phyloP scores from a whole-genome alignment of 371 early-diverging fungal species.

The Apophysomyces elegans region DNA sequence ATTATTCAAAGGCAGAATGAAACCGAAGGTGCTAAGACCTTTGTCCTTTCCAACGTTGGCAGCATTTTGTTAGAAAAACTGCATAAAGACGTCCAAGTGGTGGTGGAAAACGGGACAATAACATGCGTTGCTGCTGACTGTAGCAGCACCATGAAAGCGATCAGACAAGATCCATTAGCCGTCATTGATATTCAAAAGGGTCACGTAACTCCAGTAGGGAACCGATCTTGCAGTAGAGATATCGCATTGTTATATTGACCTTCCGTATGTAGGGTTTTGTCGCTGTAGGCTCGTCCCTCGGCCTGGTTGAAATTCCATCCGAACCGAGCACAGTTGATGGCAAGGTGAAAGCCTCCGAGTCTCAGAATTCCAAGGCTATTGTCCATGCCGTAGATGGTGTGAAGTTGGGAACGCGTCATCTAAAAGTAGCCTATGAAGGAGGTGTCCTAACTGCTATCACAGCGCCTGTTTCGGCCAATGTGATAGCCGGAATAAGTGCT shows the following conservation, averaged over 20 bases:
- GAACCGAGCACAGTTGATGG: conserved; percentile 64
- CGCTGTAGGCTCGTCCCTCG: conserved; percentile 57
- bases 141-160: conserved; percentile 5
- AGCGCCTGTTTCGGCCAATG: conserved; percentile 45
- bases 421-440: conserved; percentile 65
- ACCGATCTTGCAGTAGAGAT: not conserved
- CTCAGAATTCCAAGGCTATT: conserved; percentile 33
- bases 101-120: conserved; percentile 50
- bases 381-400: conserved; percentile 61
- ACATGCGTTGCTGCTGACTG: conserved; percentile 47
- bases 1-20: conserved; percentile 1
- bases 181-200: conserved; percentile 41
- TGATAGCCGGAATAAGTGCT: conserved; percentile 49
- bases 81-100: conserved; percentile 31
- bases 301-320: conserved; percentile 60
- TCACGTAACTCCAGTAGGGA: conserved; percentile 41
- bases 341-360: conserved; percentile 24
- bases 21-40: conserved; percentile 17
- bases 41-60: conserved; percentile 43
- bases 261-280: conserved; percentile 43
- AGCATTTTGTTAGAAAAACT: conserved; percentile 24
- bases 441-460: conserved; percentile 63
- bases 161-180: not conserved
- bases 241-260: not conserved
- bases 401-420: conserved; percentile 60